A percentile compares a stretch with the other conserved stretches of the same genome.
phyloP scores from a whole-genome alignment of 2,329 filamentous ascomycete genomes.

The Herpomyces periplanetae region DNA sequence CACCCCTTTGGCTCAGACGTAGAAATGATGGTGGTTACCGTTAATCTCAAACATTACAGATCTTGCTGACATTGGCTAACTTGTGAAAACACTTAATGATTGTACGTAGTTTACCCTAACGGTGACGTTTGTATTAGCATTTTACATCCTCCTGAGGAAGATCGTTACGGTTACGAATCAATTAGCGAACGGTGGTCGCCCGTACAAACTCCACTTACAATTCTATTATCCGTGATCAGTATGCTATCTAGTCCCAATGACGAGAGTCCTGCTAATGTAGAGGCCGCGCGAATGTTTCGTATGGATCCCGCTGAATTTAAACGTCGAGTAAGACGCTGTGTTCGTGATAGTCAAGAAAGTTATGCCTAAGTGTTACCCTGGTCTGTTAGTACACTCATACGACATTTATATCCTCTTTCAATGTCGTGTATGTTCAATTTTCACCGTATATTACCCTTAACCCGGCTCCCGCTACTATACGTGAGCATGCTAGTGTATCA shows the following conservation, averaged over 20 bases:
- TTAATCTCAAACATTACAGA: not conserved
- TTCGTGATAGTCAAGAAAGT: constrained; percentile 34
- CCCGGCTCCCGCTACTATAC: too few species aligned
- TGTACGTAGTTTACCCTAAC: constrained; percentile 24
- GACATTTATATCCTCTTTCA: too few species aligned
- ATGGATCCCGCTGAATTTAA: constrained; percentile 44
- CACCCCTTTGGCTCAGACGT: not conserved
- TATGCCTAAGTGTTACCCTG: too few species aligned
- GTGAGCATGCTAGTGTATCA: too few species aligned
- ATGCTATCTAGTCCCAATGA: constrained; percentile 75
- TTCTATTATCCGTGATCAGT: constrained; percentile 61
- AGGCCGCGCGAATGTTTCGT: constrained; percentile 56
- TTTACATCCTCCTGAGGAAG: constrained; percentile 70
- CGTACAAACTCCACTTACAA: constrained; percentile 78
- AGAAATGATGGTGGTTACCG: not conserved
- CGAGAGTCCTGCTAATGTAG: constrained; percentile 74
- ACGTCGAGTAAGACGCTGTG: constrained; percentile 32
- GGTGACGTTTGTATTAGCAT: constrained; percentile 89
- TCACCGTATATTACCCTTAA: too few species aligned
- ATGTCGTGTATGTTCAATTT: too few species aligned
- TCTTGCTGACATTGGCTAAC: not conserved
- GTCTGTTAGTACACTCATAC: too few species aligned
- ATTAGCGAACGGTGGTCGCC: constrained; percentile 73
- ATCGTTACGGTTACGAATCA: constrained; percentile 67
- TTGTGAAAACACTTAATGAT: not conserved